A percentile compares a stretch with the other conserved stretches of the same genome.
phyloP scores from a whole-genome alignment of 2,329 filamentous ascomycete species.

The Colletotrichum limetticola region DNA sequence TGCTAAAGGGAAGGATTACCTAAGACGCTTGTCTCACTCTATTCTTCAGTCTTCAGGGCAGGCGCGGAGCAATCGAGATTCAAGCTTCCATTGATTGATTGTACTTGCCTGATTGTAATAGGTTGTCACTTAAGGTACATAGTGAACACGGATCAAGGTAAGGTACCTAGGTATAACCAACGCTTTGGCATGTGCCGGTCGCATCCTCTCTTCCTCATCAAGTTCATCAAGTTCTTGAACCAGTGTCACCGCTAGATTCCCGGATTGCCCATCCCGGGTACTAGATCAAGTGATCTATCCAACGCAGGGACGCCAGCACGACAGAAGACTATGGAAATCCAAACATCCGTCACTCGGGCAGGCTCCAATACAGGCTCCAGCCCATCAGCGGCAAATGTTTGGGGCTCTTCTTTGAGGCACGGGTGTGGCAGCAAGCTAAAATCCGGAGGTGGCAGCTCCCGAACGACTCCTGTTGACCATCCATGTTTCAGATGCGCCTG shows the following conservation, averaged over 20 bases:
- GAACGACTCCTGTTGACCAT: conserved; percentile 37
- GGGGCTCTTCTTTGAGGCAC: conserved; percentile 29
- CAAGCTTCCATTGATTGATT: background rate
- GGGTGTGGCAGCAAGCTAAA: conserved; percentile 31
- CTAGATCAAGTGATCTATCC: background rate
- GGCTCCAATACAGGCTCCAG: background rate
- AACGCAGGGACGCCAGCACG: conserved; percentile 1
- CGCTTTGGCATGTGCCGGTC: background rate
- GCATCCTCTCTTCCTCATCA: background rate
- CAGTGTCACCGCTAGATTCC: background rate
- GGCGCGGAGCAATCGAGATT: background rate
- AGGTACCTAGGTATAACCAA: background rate
- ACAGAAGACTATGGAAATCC: background rate
- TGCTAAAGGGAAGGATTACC: conserved; percentile 10
- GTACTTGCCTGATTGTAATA: background rate
- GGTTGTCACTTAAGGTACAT: too few species aligned
- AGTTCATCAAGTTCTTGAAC: background rate
- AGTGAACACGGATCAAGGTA: too few species aligned
- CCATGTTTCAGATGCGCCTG: conserved; percentile 36
- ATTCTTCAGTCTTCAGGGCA: background rate
- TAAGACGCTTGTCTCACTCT: background rate
- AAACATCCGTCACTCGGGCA: conserved; percentile 8
- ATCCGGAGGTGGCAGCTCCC: conserved; percentile 46
- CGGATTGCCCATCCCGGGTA: background rate
- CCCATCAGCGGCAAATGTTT: conserved; percentile 13